Evolutionary conservation across 352 stramenopile genomes (phyloP).

Genomic region (Globisporangium perplexum): DNA sequence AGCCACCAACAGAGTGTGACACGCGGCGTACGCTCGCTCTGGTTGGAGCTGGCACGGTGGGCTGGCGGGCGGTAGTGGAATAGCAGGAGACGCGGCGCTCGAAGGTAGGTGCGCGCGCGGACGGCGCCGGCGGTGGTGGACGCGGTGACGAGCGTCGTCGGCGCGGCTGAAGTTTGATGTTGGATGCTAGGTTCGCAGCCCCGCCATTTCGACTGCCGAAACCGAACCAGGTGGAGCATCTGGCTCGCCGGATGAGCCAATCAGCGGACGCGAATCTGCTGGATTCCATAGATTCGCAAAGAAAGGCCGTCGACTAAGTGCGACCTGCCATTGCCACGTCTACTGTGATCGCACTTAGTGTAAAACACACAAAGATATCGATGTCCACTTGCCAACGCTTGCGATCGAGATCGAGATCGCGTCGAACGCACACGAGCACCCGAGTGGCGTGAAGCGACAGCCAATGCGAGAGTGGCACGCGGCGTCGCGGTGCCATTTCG

Average conservation of each 20-base stretch:
- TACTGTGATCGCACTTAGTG: neutral
- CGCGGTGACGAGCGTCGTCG: neutral
- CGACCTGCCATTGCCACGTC: slow-evolving; percentile 1
- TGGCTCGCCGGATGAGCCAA: neutral
- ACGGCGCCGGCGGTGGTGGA: neutral
- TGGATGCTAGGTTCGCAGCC: neutral
- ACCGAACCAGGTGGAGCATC: neutral
- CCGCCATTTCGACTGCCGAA: slow-evolving; percentile 2
- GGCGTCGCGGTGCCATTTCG: too few relatives aligned
- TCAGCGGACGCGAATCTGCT: neutral
- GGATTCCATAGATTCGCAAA: neutral
- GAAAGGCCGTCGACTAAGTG: neutral
- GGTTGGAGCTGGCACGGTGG: too few relatives aligned
- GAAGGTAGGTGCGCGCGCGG: neutral
- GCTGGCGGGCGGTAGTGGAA: too few relatives aligned
- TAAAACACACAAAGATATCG: too few relatives aligned
- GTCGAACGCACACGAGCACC: too few relatives aligned
- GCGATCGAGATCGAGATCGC: too few relatives aligned
- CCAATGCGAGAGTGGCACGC: too few relatives aligned
- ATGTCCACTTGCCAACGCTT: too few relatives aligned
- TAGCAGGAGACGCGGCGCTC: neutral
- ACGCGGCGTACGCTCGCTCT: neutral
- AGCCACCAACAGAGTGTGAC: neutral
- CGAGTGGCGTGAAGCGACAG: too few relatives aligned
- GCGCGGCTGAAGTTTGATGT: neutral